Percentiles rank a stretch among this genome's conserved stretches.
phyloP scores from a whole-genome alignment of 305 asterid species.

The Plantago lanceolata region DNA sequence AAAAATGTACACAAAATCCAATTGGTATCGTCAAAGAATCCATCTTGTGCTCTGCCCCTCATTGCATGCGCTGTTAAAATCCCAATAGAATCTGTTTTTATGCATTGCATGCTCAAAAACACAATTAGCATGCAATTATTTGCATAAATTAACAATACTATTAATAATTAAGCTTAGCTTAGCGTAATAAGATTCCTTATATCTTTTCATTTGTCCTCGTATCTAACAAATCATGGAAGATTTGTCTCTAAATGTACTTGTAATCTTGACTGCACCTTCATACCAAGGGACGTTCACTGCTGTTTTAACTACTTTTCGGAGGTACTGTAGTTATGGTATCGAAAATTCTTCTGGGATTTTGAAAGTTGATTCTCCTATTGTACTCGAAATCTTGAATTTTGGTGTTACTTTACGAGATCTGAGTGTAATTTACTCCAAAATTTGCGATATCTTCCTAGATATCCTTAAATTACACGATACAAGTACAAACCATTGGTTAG shows the following conservation, averaged over 20 bases:
- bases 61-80: not conserved
- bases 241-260: not conserved
- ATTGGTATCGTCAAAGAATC: conserved; percentile 25
- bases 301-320: too few species aligned
- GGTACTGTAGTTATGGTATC: not conserved
- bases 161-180: too few species aligned
- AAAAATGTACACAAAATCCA: conserved; percentile 22
- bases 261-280: not conserved
- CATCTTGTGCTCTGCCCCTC: conserved; percentile 25
- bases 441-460: too few species aligned
- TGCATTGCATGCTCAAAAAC: not conserved
- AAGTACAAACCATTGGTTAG: too few species aligned
- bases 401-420: too few species aligned
- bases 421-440: too few species aligned
- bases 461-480: too few species aligned
- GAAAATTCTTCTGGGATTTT: not conserved
- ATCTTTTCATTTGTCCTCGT: conserved; percentile 18
- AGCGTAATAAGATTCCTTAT: conserved; percentile 8
- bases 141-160: not conserved
- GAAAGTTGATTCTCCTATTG: too few species aligned
- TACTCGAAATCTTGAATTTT: too few species aligned
- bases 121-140: conserved; percentile 1
- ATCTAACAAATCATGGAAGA: conserved; percentile 3
- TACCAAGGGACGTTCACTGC: not conserved
- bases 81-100: not conserved